These are phyloP conservation scores for Nitzschia inconspicua DNA, from an alignment of 108 stramenopile genomes.

Conservation along the genomic window DNA sequence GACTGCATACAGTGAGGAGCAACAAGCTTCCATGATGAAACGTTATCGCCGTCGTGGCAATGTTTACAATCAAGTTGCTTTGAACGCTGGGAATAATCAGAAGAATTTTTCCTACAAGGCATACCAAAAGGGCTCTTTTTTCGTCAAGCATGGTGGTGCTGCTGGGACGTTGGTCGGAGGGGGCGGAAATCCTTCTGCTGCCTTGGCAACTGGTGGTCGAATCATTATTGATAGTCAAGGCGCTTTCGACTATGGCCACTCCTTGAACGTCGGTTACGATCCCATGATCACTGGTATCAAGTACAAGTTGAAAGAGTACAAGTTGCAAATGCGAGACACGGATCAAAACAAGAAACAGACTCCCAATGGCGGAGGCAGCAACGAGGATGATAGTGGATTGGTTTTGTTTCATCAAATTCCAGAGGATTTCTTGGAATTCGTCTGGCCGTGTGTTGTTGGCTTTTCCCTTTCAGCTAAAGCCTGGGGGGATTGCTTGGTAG, in stretches of 20 bases:
- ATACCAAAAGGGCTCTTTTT: constrained; percentile 59
- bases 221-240: constrained; percentile 64
- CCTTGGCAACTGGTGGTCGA: constrained; percentile 52
- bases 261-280: constrained; percentile 48
- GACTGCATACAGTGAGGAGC: constrained; percentile 6
- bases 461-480: constrained; percentile 56
- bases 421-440: constrained; percentile 42
- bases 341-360: constrained; percentile 13
- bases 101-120: constrained; percentile 39
- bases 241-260: constrained; percentile 49
- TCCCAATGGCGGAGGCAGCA: background rate
- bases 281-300: constrained; percentile 61
- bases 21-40: constrained; percentile 18
- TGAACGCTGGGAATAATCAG: background rate
- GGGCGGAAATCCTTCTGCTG: constrained; percentile 20
- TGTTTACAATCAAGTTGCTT: constrained; percentile 42
- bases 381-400: constrained; percentile 26
- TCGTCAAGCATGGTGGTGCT: constrained; percentile 35
- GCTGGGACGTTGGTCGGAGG: constrained; percentile 3
- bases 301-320: constrained; percentile 62
- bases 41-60: constrained; percentile 40
- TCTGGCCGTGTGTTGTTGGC: constrained; percentile 63
- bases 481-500: constrained; percentile 68
- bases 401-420: constrained; percentile 54
- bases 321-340: constrained; percentile 29